Percentiles rank a stretch among this genome's conserved stretches.
These are phyloP conservation scores for Jamesozyma spencerorum DNA, from an alignment of 805 yeast species.

Conservation along the genomic window DNA sequence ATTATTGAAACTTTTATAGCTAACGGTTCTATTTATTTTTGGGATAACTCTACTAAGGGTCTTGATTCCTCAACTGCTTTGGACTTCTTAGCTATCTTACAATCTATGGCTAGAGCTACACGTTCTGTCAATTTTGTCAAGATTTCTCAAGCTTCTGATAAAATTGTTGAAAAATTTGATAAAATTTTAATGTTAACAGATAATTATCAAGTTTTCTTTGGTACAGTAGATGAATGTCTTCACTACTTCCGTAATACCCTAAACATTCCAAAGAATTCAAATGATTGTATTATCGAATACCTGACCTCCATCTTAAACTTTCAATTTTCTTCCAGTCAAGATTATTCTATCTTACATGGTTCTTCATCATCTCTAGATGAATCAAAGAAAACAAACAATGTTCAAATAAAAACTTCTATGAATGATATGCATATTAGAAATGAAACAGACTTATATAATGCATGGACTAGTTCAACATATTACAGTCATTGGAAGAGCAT, in stretches of 20 bases:
- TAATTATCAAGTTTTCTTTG: slow-evolving; percentile 40
- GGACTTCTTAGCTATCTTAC: slow-evolving; percentile 37
- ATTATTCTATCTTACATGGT: slow-evolving; percentile 2
- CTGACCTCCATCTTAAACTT: slow-evolving; percentile 48
- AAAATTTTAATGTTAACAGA: slow-evolving; percentile 39
- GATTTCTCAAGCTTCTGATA: slow-evolving; percentile 41
- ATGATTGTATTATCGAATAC: slow-evolving; percentile 57
- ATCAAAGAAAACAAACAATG: too few species aligned
- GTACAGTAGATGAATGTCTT: slow-evolving; percentile 35
- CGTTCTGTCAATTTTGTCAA: slow-evolving; percentile 38
- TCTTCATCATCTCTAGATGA: slow-evolving; percentile 17
- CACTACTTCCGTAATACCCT: slow-evolving; percentile 37
- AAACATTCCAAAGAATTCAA: slow-evolving; percentile 46
- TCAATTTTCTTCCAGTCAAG: slow-evolving; percentile 7
- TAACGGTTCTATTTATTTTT: slow-evolving; percentile 40
- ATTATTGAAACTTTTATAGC: slow-evolving; percentile 47
- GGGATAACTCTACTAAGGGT: slow-evolving; percentile 49
- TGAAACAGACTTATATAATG: slow-evolving; percentile 38
- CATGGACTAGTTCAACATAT: slow-evolving; percentile 23
- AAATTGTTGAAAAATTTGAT: slow-evolving; percentile 40
- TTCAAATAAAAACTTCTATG: too few species aligned
- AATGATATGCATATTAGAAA: neutral
- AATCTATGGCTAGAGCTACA: slow-evolving; percentile 33
- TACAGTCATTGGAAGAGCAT: slow-evolving; percentile 18
- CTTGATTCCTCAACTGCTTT: slow-evolving; percentile 42